phyloP scores from a whole-genome alignment of 352 stramenopile genomes.

The Globisporangium nagaii region DNA sequence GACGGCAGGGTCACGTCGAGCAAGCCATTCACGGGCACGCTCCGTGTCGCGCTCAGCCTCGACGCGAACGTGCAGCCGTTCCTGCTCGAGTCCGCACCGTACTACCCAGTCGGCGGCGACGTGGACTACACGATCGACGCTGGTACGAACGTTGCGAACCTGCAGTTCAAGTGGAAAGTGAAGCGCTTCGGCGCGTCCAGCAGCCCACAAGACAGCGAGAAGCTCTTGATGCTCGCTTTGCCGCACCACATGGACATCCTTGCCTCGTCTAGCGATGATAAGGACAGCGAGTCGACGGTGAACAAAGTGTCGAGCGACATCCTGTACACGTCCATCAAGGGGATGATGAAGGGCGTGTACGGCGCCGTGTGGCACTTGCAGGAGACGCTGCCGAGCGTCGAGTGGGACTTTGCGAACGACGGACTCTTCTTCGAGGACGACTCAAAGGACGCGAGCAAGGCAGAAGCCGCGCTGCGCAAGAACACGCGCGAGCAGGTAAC shows the following conservation, averaged over 20 bases:
- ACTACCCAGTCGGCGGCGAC: slow-evolving; percentile 53
- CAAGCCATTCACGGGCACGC: slow-evolving; percentile 38
- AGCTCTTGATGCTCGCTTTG: slow-evolving; percentile 69
- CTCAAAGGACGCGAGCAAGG: slow-evolving; percentile 18
- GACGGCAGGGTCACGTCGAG: slow-evolving; percentile 31
- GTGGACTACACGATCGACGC: slow-evolving; percentile 41
- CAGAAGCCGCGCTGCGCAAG: slow-evolving; percentile 12
- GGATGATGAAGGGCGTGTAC: slow-evolving; percentile 62
- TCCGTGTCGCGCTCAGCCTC: slow-evolving; percentile 47
- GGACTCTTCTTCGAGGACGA: slow-evolving; percentile 43
- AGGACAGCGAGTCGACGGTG: neutral
- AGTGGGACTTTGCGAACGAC: slow-evolving; percentile 61
- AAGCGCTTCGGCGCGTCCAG: slow-evolving; percentile 30
- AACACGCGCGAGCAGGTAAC: slow-evolving; percentile 26
- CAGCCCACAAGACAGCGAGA: slow-evolving; percentile 11
- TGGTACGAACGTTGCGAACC: slow-evolving; percentile 14
- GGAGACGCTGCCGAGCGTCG: slow-evolving; percentile 45
- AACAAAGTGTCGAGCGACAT: slow-evolving; percentile 37
- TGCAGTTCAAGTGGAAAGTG: slow-evolving; percentile 67
- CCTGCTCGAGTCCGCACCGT: slow-evolving; percentile 47
- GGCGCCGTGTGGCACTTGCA: slow-evolving; percentile 61
- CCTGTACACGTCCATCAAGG: slow-evolving; percentile 66
- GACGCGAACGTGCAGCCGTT: slow-evolving; percentile 31
- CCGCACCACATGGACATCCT: slow-evolving; percentile 69
- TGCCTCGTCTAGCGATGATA: slow-evolving; percentile 17